A percentile compares a stretch with the other conserved stretches of the same genome.
Conservation (phyloP, 106 monocot species). For the Hemerocallis citrina region DNA sequence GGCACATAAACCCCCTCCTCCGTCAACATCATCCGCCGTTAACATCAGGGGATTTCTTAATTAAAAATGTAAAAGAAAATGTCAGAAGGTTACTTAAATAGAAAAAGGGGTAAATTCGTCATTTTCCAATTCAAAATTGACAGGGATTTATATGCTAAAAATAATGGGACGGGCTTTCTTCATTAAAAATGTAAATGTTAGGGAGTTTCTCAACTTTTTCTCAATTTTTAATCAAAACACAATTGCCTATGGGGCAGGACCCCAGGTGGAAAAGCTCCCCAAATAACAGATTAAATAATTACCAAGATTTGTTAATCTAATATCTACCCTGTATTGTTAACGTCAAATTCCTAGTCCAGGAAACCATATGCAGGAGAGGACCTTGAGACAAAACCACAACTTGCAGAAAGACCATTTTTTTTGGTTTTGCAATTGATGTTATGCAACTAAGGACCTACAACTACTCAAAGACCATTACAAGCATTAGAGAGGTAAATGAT, state of each 20-base stretch:
- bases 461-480: not conserved
- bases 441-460: not conserved
- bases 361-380: not conserved
- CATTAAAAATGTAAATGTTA: not conserved
- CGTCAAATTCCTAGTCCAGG: not conserved
- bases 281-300: not conserved
- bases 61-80: too few relatives aligned
- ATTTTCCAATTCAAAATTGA: too few relatives aligned
- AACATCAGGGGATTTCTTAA: too few relatives aligned
- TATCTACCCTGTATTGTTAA: not conserved
- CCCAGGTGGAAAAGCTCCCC: not conserved
- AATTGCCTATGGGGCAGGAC: not conserved
- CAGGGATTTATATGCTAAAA: too few relatives aligned
- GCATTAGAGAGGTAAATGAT: not conserved
- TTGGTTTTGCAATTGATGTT: not conserved
- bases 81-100: too few relatives aligned
- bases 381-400: not conserved
- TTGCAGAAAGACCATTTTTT: not conserved
- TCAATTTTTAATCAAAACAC: too few relatives aligned
- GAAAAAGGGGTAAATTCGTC: too few relatives aligned
- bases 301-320: too few relatives aligned
- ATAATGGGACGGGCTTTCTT: too few relatives aligned
- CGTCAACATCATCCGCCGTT: too few relatives aligned
- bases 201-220: too few relatives aligned
- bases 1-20: too few relatives aligned